phyloP scores from a whole-genome alignment of 2,329 filamentous ascomycete genomes.

The Diaporthe citriasiana region DNA sequence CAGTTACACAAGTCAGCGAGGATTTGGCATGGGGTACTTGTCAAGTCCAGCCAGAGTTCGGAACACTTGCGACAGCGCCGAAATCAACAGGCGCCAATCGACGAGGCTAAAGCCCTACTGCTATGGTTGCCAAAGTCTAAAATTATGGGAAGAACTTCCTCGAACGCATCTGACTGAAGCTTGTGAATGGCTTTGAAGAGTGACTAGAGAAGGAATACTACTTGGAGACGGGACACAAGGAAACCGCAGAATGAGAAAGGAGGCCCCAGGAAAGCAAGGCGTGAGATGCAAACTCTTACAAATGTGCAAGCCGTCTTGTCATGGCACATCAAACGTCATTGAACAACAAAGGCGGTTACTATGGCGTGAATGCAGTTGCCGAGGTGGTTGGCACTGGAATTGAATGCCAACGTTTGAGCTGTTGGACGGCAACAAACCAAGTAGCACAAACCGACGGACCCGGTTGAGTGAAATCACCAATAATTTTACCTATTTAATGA shows the following conservation, averaged over 20 bases:
- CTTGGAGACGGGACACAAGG: not conserved
- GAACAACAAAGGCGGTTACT: not conserved
- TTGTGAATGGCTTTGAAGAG: not conserved
- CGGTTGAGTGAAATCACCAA: not conserved
- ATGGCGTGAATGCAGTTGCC: no score
- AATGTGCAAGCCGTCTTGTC: not conserved
- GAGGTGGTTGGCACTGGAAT: no score
- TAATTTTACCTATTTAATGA: not conserved
- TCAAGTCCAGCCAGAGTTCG: not conserved
- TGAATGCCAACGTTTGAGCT: not conserved
- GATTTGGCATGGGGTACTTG: not conserved
- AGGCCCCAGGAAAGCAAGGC: not conserved
- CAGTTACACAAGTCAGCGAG: not conserved
- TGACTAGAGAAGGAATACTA: not conserved
- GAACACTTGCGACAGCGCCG: not conserved
- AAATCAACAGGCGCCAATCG: not conserved
- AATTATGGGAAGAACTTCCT: not conserved
- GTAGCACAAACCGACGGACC: not conserved
- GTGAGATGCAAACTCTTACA: not conserved
- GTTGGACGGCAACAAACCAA: not conserved
- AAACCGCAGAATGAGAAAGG: not conserved
- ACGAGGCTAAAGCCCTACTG: not conserved
- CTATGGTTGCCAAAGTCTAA: no score
- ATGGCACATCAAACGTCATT: not conserved
- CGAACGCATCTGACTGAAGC: not conserved